These are phyloP conservation scores for Arthrinium phaeospermum DNA, from an alignment of 2,329 filamentous ascomycete species.

Conservation along the genomic window DNA sequence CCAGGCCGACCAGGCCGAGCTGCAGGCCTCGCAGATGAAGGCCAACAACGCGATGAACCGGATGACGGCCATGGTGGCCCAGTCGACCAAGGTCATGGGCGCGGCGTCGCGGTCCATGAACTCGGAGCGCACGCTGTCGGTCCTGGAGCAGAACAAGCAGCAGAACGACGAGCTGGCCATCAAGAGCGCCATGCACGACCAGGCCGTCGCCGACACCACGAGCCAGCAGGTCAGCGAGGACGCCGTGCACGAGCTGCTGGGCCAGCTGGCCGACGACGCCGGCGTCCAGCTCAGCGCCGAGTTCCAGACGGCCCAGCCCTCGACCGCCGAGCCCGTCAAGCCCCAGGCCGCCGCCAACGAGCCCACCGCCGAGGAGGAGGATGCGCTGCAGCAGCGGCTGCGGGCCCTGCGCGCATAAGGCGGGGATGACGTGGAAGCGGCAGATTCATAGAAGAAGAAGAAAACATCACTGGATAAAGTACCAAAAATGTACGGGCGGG, in stretches of 20 bases:
- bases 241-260: slow-evolving; percentile 84
- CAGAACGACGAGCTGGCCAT: slow-evolving; percentile 70
- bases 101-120: slow-evolving; percentile 64
- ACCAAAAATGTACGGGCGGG: background rate
- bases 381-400: slow-evolving; percentile 69
- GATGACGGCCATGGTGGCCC: slow-evolving; percentile 68
- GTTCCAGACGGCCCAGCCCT: slow-evolving; percentile 63
- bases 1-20: slow-evolving; percentile 68
- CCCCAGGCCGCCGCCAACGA: slow-evolving; percentile 58
- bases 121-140: slow-evolving; percentile 65
- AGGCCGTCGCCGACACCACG: slow-evolving; percentile 81
- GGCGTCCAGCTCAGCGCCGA: slow-evolving; percentile 82
- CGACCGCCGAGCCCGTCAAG: slow-evolving; percentile 59
- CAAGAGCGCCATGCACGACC: slow-evolving; percentile 79
- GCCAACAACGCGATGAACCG: slow-evolving; percentile 70
- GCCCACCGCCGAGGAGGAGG: slow-evolving; percentile 79
- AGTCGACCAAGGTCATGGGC: slow-evolving; percentile 63
- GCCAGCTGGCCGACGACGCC: slow-evolving; percentile 85
- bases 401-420: slow-evolving; percentile 59
- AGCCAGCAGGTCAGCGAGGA: slow-evolving; percentile 76
- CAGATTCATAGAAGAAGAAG: background rate
- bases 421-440: background rate
- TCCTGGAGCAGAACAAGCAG: slow-evolving; percentile 65
- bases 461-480: background rate
- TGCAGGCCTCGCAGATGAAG: slow-evolving; percentile 65